Evolutionary conservation across 108 stramenopile species (phyloP), one percentile per base, ranked within the genome.

Genomic region (Hondaea fermentalgiana): DNA sequence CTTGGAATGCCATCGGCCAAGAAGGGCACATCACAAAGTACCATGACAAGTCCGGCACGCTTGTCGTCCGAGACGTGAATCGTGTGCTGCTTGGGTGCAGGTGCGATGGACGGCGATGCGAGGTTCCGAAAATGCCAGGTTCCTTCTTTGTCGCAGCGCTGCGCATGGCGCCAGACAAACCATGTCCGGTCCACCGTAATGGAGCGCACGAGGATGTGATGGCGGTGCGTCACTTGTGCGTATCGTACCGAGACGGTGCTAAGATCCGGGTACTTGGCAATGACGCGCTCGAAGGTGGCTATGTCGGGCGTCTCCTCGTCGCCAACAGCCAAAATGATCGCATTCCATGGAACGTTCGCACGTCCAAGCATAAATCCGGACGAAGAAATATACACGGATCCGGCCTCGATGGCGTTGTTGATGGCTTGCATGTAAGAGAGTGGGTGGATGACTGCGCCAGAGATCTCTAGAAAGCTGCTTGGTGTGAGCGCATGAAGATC

Each of bases 301-400:
- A 93, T 47, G 57, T 89, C 60, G 29, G 91, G 92, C 10, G 92
- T 92, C 5, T 89, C 87, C 44, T 57, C 59, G 25, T 59, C 60
- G 23, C 88, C 92, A 21, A 93, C 59, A 5, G 87, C 87, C 23
- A 57, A n/a, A 58, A 93, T 90, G 60, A 93, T 72, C 60, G 72
- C 25, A 43, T 90, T 87, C 19, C 51, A 64, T 25, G 87, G 55
- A 16, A 93, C n/a, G 43, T 87, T 45, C 44, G 91, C 91, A 29
- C 87, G 87, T 21, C 69, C 83, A 45, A 93, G 59, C 89, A 92
- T 92, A 91, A 89, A 91, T 16, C 92, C 92, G 57, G 90, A 12
- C 51, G 64, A 57, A 19, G 88, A 69, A 47, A 91, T 44, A 49
- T 72, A 45, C 12, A 57, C 89, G 58, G 72, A 14, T 3, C 45